Base-by-base conservation (phyloP, 176 grass and related monocot species). In the Lolium multiflorum region DNA sequence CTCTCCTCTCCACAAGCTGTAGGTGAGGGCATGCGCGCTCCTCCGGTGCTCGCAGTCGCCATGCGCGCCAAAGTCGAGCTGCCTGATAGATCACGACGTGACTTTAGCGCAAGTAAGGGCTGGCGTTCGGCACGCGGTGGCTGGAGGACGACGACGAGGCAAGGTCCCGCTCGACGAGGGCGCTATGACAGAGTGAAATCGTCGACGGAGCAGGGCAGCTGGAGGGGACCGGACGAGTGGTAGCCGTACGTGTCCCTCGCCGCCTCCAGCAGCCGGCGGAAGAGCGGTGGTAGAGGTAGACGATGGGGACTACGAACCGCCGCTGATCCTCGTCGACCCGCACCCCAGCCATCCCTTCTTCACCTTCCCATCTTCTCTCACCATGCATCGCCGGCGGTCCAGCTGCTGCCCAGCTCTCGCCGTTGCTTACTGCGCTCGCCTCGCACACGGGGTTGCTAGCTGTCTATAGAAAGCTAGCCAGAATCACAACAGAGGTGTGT, bases 331-430 rank as follows among this genome's bases (percentile, higher is more conserved):
- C 87, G 11, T 89, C 96, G 15, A 98, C 96, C 7, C 89, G 46
- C 73, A 98, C 96, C 1, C 86, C 6, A 98, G 64, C 65, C 86
- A 98, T 20, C 96, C 96, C 62, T 98, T 98, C 93, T 98, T 98
- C 78, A 98, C 93, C 83, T 98, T 98, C 78, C 84, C 77, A 78
- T 88, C 52, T 95, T 35, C 91, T 90, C 79, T 93, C 92, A 48
- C 89, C 83, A 84, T 77, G 78, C 89, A 91, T 48, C 72, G 10
- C 55, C 67, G 41, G 21, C 46, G 88, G 82, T 66, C 60, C 81
- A 50, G 83, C 60, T 28, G 25, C 35, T 0, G 39, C 75, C 50
- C 24, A 59, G 13, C 18, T 72, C 78, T 37, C 64, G 87, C 52
- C 79, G 86, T 57, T 16, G 51, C 25, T 37, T 49, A 41, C 37